Conservation (phyloP, 768 basidiomycete genomes). For the Tulasnella sp. region DNA sequence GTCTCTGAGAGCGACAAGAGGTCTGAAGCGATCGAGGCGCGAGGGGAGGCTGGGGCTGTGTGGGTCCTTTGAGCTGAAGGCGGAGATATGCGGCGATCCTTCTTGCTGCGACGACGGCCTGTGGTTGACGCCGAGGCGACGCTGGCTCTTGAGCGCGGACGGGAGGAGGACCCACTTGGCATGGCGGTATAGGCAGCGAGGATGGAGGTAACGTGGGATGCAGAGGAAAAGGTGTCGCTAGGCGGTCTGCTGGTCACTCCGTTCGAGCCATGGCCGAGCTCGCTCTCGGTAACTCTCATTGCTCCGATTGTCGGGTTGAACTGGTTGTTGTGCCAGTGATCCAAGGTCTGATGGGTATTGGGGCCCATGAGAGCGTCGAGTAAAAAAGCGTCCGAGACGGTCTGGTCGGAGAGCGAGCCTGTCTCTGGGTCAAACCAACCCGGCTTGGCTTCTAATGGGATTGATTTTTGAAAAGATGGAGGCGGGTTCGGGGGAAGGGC, state of each 20-base stretch:
- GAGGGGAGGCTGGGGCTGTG: conserved; percentile 18
- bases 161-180: not conserved
- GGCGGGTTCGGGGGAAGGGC: not conserved
- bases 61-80: not conserved
- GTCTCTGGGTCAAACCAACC: conserved; percentile 16
- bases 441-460: not conserved
- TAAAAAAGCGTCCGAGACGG: not conserved
- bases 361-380: not conserved
- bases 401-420: conserved; percentile 20
- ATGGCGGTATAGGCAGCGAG: conserved; percentile 12
- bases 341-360: conserved; percentile 10
- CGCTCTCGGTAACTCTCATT: conserved; percentile 7
- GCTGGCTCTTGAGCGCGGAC: conserved; percentile 8
- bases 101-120: conserved; percentile 10
- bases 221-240: not conserved
- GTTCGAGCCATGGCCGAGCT: not conserved
- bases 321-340: conserved; percentile 25
- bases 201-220: conserved; percentile 2
- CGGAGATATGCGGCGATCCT: conserved; percentile 16
- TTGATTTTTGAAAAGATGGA: not conserved
- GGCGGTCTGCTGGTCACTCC: not conserved
- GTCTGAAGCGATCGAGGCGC: conserved; percentile 26
- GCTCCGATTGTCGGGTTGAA: not conserved
- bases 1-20: conserved; percentile 26
- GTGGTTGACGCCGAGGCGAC: not conserved